Base-by-base conservation (phyloP, 2,329 filamentous ascomycete genomes). In the Claviceps humidiphila region DNA sequence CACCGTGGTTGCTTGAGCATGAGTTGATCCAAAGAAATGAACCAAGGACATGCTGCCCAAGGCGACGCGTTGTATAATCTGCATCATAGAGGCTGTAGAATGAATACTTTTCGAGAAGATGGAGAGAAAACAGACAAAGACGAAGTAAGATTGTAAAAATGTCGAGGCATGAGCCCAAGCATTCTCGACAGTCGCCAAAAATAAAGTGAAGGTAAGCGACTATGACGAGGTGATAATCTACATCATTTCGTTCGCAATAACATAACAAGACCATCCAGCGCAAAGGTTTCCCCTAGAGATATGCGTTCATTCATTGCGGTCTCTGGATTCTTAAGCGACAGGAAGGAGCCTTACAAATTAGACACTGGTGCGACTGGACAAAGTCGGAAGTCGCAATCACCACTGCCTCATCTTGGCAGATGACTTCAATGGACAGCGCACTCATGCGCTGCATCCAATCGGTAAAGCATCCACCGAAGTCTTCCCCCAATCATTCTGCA, bases 31-130 rank as follows among this genome's bases (percentile, higher is more conserved):
- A 8, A 49, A 30, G 9, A 37, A 14, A 20, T 46, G 40, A 37
- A 52, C 14, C 30, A 54, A 17, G 34, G 41, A 46, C 22, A 49
- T n/a, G 45, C 53, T 41, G 40, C 30, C 45, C 46, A 14, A 46
- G 1, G 49, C 16, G 16, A 47, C 14, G 13, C 42, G 40, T 37
- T 46, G 53, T 40, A 51, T 20, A 9, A 46, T n/a, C 22, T 42
- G 49, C 53, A 54, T 54, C 17, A 17, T 41, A 14, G 17, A 30
- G 2, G 26, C 26, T 30, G 26, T 30, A 30, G 26, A 30, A 30
- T 30, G 26, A 26, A 30, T 9, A 9, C 26, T 30, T 30, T 30
- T 30, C 3, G 26, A 30, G 8, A 9, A 30, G 6, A 30, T 30
- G 24, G 6, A 30, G 22, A 16, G 20, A 26, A n/a, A 44, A 44